Evolutionary conservation across 1,139 yeast genomes (phyloP).

Genomic region (Eremothecium coryli): DNA sequence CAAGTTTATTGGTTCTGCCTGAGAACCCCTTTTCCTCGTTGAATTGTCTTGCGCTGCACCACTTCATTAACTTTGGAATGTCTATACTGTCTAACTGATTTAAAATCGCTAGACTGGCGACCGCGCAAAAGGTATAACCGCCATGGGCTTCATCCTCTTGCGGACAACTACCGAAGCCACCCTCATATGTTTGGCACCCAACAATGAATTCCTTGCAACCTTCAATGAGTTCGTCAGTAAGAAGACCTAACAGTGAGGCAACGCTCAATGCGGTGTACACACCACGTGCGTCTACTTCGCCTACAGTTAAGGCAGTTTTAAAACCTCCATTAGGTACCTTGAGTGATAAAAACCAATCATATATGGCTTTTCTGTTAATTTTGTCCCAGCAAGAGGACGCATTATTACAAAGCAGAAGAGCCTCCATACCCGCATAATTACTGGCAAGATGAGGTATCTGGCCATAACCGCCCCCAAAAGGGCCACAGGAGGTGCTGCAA

Average conservation of each 20-base stretch:
- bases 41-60: slow-evolving; percentile 67
- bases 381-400: slow-evolving; percentile 34
- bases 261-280: slow-evolving; percentile 78
- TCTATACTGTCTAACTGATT: slow-evolving; percentile 31
- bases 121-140: slow-evolving; percentile 87
- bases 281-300: slow-evolving; percentile 83
- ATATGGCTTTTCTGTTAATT: slow-evolving; percentile 41
- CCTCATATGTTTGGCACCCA: slow-evolving; percentile 82
- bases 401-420: slow-evolving; percentile 50
- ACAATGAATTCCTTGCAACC: slow-evolving; percentile 54
- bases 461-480: slow-evolving; percentile 69
- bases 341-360: slow-evolving; percentile 55
- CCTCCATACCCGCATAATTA: slow-evolving; percentile 66
- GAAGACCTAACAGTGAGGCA: slow-evolving; percentile 55
- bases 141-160: slow-evolving; percentile 84
- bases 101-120: slow-evolving; percentile 52
- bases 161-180: slow-evolving; percentile 85
- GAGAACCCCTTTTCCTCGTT: slow-evolving; percentile 73
- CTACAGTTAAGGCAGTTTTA: slow-evolving; percentile 33
- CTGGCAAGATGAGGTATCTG: slow-evolving; percentile 83
- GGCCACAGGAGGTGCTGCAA: slow-evolving; percentile 43
- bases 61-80: slow-evolving; percentile 40
- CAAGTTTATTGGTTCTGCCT: slow-evolving; percentile 87
- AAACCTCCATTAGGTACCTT: slow-evolving; percentile 60
- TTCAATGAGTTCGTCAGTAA: slow-evolving; percentile 51